A percentile compares a stretch with the other conserved stretches of the same genome.
Evolutionary conservation across 2,329 filamentous ascomycete species (phyloP).

Genomic region (Myriosclerotinia curreyana): DNA sequence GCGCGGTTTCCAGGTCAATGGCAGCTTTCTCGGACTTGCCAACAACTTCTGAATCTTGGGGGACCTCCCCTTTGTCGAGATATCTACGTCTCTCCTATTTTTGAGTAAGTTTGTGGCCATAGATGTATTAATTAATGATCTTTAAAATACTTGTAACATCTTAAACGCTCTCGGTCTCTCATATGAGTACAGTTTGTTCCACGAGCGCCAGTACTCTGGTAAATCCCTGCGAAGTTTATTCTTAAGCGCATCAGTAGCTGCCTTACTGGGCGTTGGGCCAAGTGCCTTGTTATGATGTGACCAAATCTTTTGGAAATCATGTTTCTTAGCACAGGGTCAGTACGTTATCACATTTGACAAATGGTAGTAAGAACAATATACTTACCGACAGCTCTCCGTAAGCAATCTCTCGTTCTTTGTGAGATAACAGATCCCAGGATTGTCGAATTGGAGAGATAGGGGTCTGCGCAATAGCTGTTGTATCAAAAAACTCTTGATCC

Average conservation of each 20-base stretch:
- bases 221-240: background rate
- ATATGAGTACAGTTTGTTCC: background rate
- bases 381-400: constrained; percentile 7
- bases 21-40: background rate
- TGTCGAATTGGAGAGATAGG: constrained; percentile 1
- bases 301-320: constrained; percentile 13
- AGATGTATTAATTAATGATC: background rate
- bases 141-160: constrained; percentile 2
- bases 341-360: background rate
- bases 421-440: background rate
- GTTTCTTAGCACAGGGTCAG: background rate
- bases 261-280: background rate
- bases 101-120: background rate
- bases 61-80: constrained; percentile 9
- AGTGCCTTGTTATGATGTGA: background rate
- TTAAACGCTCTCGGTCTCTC: background rate
- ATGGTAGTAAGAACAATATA: background rate
- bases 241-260: background rate
- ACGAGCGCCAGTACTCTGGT: constrained; percentile 8
- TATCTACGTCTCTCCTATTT: constrained; percentile 2
- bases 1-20: background rate
- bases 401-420: background rate
- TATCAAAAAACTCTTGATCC: constrained; percentile 12
- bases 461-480: constrained; percentile 6
- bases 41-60: background rate